A percentile compares a stretch with the other conserved stretches of the same genome.
phyloP scores from a whole-genome alignment of 2,329 filamentous ascomycete genomes.

The Erysiphe pulchra region DNA sequence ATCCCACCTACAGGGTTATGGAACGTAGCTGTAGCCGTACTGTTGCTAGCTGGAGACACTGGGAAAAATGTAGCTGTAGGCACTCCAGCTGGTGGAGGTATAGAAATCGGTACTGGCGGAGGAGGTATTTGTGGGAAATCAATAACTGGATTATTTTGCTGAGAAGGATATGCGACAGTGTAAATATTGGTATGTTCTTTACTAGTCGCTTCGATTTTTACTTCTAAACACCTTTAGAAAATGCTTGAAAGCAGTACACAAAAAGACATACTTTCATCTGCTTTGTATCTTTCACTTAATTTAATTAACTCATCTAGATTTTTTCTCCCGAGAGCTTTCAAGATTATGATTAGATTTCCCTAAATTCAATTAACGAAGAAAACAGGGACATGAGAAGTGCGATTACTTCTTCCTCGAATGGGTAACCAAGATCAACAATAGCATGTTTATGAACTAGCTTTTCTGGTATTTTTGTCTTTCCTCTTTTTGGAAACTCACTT shows the following conservation, averaged over 20 bases:
- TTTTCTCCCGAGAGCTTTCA: constrained; percentile 63
- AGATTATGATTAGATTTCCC: constrained; percentile 60
- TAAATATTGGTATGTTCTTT: background rate
- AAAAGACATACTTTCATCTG: constrained; percentile 18
- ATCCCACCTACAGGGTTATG: no score
- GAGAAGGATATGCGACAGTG: background rate
- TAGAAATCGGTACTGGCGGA: background rate
- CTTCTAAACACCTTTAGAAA: background rate
- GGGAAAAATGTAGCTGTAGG: background rate
- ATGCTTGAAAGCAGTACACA: background rate
- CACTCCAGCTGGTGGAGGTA: background rate
- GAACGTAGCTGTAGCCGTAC: background rate
- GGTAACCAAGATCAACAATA: constrained; percentile 63
- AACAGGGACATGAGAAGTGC: background rate
- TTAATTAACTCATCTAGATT: constrained; percentile 80
- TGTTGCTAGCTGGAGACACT: background rate
- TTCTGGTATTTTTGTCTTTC: constrained; percentile 70
- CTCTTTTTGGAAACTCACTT: constrained; percentile 50
- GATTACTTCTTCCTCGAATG: constrained; percentile 61
- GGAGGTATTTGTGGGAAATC: background rate
- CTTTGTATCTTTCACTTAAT: constrained; percentile 52
- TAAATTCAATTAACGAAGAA: constrained; percentile 17
- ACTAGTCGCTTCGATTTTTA: background rate
- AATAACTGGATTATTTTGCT: background rate
- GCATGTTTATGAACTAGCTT: constrained; percentile 58